Conservation (phyloP, 2,329 filamentous ascomycete genomes). For the Cryphonectria nitschkei region DNA sequence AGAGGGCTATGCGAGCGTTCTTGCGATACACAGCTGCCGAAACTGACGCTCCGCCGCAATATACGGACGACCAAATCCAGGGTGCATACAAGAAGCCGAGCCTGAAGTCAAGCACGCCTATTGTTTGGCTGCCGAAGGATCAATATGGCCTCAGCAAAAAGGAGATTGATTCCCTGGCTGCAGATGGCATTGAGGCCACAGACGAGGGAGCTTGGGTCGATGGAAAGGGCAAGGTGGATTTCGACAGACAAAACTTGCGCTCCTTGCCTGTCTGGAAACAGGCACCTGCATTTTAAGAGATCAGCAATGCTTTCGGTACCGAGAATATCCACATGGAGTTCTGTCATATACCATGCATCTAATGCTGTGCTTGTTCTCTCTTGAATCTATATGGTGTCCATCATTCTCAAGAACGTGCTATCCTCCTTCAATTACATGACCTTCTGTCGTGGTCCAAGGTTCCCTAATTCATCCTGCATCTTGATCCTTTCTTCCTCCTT, state of each 20-base stretch:
- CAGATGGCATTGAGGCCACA: constrained; percentile 17
- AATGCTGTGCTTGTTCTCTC: not conserved
- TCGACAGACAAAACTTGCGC: constrained; percentile 19
- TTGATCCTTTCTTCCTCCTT: no score
- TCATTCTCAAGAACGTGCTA: not conserved
- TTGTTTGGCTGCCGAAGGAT: constrained; percentile 27
- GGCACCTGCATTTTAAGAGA: constrained; percentile 13
- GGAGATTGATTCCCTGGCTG: constrained; percentile 17
- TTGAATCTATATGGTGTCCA: not conserved
- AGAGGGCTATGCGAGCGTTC: constrained; percentile 26
- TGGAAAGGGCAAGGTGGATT: constrained; percentile 24
- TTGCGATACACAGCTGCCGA: constrained; percentile 23
- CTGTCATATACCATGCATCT: not conserved
- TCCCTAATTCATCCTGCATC: not conserved
- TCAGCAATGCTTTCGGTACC: not conserved
- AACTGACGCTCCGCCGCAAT: constrained; percentile 24
- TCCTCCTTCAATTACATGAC: not conserved
- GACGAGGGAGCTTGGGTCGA: constrained; percentile 28
- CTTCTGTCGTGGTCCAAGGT: not conserved
- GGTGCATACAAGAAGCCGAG: constrained; percentile 28
- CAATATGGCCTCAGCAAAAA: constrained; percentile 26
- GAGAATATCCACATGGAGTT: not conserved
- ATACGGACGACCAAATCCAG: constrained; percentile 22
- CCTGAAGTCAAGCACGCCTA: constrained; percentile 19
- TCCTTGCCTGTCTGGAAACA: constrained; percentile 24